Base-by-base conservation (phyloP, 176 grass and related monocot species). In the Aegilops longissima region DNA sequence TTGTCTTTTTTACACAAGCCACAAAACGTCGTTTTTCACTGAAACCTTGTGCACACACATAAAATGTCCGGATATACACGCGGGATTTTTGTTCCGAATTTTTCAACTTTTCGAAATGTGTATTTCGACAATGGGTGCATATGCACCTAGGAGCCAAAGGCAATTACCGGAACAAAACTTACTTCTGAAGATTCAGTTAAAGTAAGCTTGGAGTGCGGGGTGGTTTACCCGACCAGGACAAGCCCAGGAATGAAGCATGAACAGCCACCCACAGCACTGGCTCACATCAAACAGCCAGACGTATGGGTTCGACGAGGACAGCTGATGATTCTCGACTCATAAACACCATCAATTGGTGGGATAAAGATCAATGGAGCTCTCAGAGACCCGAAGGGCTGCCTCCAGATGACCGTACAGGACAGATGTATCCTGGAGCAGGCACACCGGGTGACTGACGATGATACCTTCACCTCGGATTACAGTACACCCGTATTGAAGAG, bases 201-300 rank as follows among this genome's bases (percentile, higher is more conserved):
- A 54, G 51, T 17, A 14, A 49, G 12, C 12, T 49, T 49, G 45
- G 12, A 49, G 45, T 49, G 1, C 1, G 1, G 49, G 2, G 31
- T 39, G 71, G 78, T 78, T 90, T 52, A 21, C 70, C 69, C 64
- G 79, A 86, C 54, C 63, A 86, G 52, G 88, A 90, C 52, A 83
- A 82, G 35, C 75, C 10, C 10, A 4, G 30, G 38, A 63, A 86
- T 24, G 84, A 35, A 86, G 30, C 51, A 17, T 14, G 36, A 71
- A 52, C 47, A 77, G 79, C 71, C 79, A 64, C 6, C 47, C 21
- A 29, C 70, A 76, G 51, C 61, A 25, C 35, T 24, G 86, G 47
- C 47, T 88, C 72, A 62, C 12, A 51, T 18, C 45, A 49, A 1
- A 49, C 11, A 47, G 44, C 12, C 12, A 3, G 42, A 44, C 42